Conservation (phyloP, 768 basidiomycete species). For the Termitomyces bulborhizus region DNA sequence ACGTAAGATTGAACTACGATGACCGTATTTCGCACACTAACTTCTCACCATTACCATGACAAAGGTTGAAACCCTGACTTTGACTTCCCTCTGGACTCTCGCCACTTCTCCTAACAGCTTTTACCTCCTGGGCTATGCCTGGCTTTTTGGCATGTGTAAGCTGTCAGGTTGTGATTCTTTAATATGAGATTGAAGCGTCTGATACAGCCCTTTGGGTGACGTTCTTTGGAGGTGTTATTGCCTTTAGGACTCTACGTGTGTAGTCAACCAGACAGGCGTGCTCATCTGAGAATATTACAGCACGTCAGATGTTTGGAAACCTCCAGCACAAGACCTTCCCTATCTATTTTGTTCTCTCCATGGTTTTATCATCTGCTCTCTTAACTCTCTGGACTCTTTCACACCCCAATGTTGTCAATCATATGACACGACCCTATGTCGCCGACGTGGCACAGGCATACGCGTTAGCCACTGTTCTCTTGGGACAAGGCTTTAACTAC, state of each 20-base stretch:
- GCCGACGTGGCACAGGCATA: constrained; percentile 66
- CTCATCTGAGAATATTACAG: constrained; percentile 23
- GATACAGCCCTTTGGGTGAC: constrained; percentile 52
- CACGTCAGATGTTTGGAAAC: constrained; percentile 65
- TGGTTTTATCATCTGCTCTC: constrained; percentile 47
- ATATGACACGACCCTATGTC: constrained; percentile 38
- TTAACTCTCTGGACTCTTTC: constrained; percentile 51
- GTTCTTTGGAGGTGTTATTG: constrained; percentile 68
- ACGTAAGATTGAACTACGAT: constrained; percentile 4
- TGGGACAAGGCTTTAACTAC: constrained; percentile 54
- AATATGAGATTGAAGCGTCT: neutral
- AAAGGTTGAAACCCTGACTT: constrained; percentile 29
- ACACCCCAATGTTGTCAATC: constrained; percentile 48
- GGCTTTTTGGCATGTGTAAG: constrained; percentile 69
- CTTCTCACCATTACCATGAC: constrained; percentile 19
- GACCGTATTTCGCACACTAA: neutral
- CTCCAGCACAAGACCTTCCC: constrained; percentile 75
- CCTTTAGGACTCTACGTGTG: constrained; percentile 54
- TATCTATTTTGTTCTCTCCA: constrained; percentile 62
- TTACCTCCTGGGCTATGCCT: constrained; percentile 53
- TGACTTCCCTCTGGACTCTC: constrained; percentile 25
- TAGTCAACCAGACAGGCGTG: constrained; percentile 1
- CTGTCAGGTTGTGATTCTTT: constrained; percentile 7
- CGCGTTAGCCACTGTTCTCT: constrained; percentile 38
- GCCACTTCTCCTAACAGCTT: constrained; percentile 29